Evolutionary conservation across 1,284 basidiomycete genomes (phyloP).

Genomic region (Cutaneotrichosporon spelunceum): DNA sequence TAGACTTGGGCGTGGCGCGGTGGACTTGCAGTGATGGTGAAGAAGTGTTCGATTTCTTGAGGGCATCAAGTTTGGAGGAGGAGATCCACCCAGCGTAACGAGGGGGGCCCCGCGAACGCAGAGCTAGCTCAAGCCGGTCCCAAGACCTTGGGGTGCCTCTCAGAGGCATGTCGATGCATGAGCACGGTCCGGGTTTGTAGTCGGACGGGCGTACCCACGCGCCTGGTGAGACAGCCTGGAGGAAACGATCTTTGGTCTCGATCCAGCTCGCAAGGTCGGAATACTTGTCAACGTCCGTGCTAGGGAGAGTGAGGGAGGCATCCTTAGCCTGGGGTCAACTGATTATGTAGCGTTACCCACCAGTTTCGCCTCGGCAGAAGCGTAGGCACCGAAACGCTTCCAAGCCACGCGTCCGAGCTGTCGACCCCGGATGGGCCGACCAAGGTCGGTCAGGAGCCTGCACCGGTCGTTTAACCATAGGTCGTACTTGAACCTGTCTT

Average conservation of each 20-base stretch:
- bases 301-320: neutral
- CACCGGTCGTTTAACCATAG: neutral
- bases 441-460: neutral
- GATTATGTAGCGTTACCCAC: neutral
- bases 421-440: neutral
- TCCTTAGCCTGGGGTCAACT: neutral
- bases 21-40: too few species aligned
- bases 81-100: neutral
- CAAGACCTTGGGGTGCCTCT: neutral
- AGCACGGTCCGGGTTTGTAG: neutral
- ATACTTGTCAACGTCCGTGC: neutral
- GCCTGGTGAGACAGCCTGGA: neutral
- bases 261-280: neutral
- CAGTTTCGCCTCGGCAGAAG: neutral
- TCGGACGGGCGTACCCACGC: neutral
- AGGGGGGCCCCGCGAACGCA: neutral
- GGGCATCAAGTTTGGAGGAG: too few species aligned
- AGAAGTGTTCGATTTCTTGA: too few species aligned
- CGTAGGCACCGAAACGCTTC: neutral
- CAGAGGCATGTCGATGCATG: neutral
- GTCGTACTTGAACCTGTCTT: neutral
- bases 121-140: neutral
- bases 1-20: too few species aligned
- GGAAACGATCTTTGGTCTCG: neutral
- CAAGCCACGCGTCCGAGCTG: neutral